A percentile compares a stretch with the other conserved stretches of the same genome.
These are phyloP conservation scores for Gynochthodes officinalis DNA, from an alignment of 257 asterid genomes.

Conservation along the genomic window DNA sequence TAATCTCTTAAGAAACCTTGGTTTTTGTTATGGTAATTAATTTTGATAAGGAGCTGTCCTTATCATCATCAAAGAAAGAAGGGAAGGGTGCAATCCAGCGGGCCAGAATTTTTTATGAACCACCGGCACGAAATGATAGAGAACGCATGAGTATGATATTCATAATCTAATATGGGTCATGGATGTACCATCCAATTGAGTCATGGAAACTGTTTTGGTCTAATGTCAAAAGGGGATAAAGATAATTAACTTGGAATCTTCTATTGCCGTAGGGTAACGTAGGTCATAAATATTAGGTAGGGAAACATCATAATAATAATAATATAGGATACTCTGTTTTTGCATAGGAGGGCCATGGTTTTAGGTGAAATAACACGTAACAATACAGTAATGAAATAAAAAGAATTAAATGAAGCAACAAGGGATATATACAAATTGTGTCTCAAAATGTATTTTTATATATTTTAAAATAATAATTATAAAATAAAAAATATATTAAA, in stretches of 20 bases:
- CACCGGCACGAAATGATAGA: background rate
- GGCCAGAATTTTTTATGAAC: background rate
- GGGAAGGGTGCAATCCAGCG: background rate
- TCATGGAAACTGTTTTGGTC: slow-evolving; percentile 11
- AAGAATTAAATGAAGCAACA: background rate
- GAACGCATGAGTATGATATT: background rate
- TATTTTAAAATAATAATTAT: no score
- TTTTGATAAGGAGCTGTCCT: background rate
- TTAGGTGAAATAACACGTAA: slow-evolving; percentile 5
- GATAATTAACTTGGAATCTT: slow-evolving; percentile 1
- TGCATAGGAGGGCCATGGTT: background rate
- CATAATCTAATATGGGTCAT: background rate
- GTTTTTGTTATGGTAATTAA: background rate
- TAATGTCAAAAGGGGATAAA: background rate
- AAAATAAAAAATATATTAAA: no score
- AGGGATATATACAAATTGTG: no score
- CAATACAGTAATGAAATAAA: background rate
- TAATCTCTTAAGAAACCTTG: no score
- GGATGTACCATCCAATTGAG: background rate
- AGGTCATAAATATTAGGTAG: slow-evolving; percentile 15
- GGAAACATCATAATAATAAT: background rate
- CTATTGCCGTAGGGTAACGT: background rate
- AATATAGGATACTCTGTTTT: background rate
- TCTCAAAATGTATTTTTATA: no score
- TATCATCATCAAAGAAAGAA: background rate